Evolutionary conservation across 495 filamentous ascomycete species (phyloP).

Genomic region (Penicillium silybi): DNA sequence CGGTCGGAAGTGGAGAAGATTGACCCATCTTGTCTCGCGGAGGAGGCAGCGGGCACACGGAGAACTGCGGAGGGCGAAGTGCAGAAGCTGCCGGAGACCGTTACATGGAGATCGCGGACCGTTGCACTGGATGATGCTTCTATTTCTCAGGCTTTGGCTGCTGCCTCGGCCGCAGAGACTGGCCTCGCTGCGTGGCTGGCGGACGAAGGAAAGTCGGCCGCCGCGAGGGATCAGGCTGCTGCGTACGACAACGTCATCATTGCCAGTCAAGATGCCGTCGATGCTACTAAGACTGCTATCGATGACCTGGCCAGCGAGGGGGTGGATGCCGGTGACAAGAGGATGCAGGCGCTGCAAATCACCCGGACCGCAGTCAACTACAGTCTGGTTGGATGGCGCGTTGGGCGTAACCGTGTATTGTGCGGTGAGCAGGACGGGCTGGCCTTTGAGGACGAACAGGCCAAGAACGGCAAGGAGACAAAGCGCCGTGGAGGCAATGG

Average conservation of each 20-base stretch:
- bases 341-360: conserved; percentile 91
- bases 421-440: conserved; percentile 76
- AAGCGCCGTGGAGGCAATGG: conserved; percentile 60
- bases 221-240: conserved; percentile 58
- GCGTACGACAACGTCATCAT: conserved; percentile 90
- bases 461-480: conserved; percentile 44
- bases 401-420: conserved; percentile 86
- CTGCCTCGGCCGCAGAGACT: conserved; percentile 50
- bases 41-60: conserved; percentile 56
- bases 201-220: conserved; percentile 34
- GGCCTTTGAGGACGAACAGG: conserved; percentile 52
- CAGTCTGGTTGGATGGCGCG: conserved; percentile 86
- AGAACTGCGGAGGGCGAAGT: conserved; percentile 45
- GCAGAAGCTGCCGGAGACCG: conserved; percentile 64
- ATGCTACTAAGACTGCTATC: conserved; percentile 87
- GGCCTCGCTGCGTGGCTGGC: conserved; percentile 48
- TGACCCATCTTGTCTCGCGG: conserved; percentile 64
- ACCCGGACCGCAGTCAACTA: conserved; percentile 92
- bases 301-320: conserved; percentile 83
- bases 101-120: conserved; percentile 85
- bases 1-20: conserved; percentile 64
- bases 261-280: conserved; percentile 89
- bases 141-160: conserved; percentile 71
- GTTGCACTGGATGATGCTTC: conserved; percentile 88
- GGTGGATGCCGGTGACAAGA: conserved; percentile 74